Conservation (phyloP, 2,329 filamentous ascomycete genomes). For the Thielaviopsis euricoi region DNA sequence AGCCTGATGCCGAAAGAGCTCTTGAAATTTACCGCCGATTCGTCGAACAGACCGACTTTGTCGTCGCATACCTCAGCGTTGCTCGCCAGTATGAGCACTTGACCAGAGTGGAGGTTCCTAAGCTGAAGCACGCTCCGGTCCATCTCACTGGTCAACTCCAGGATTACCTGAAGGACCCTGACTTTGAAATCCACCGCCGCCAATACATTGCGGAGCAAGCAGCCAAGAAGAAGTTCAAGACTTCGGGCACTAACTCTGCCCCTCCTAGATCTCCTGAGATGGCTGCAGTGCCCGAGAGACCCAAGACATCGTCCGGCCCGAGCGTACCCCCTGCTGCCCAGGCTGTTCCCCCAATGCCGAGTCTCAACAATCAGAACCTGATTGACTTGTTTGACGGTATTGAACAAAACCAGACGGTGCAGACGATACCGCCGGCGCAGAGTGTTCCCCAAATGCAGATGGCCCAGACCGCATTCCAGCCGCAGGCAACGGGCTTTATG, state of each 20-base stretch:
- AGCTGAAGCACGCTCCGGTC: constrained; percentile 90
- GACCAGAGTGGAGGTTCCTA: constrained; percentile 85
- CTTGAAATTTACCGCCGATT: constrained; percentile 87
- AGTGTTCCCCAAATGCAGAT: constrained; percentile 12
- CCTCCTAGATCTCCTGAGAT: constrained; percentile 16
- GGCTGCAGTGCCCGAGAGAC: constrained; percentile 18
- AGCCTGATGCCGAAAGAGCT: constrained; percentile 78
- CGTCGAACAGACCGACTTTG: constrained; percentile 77
- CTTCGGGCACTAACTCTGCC: constrained; percentile 17
- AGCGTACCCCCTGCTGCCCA: background rate
- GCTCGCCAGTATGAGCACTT: constrained; percentile 84
- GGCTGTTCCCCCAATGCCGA: constrained; percentile 17
- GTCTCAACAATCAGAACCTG: constrained; percentile 46
- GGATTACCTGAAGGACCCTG: constrained; percentile 84
- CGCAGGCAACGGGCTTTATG: constrained; percentile 22
- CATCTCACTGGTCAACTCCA: constrained; percentile 79
- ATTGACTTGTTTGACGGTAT: constrained; percentile 95
- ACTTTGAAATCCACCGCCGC: constrained; percentile 83
- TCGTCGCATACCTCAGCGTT: constrained; percentile 76
- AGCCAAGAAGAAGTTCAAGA: constrained; percentile 39
- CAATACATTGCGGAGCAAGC: constrained; percentile 86
- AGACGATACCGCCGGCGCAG: constrained; percentile 23
- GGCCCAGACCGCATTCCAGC: constrained; percentile 23
- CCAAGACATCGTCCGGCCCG: constrained; percentile 21
- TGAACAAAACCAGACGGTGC: constrained; percentile 62